Evolutionary conservation across 345 rosid species (phyloP).

Genomic region (Salix brachista): DNA sequence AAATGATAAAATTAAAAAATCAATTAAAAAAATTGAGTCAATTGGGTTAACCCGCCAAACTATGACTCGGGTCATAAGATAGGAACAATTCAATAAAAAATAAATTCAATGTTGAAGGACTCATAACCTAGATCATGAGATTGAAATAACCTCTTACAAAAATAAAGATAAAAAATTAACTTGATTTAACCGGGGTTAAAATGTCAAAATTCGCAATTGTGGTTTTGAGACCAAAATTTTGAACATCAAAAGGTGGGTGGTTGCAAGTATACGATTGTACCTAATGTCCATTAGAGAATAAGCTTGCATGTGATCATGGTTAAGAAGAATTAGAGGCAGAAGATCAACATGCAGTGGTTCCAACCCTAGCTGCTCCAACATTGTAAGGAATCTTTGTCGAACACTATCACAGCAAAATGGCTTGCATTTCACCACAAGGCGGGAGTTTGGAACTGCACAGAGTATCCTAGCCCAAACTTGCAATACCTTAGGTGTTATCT

Average conservation of each 20-base stretch:
- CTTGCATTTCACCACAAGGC: conserved; percentile 95
- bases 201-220: too few relatives aligned
- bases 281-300: conserved; percentile 98
- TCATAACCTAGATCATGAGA: too few relatives aligned
- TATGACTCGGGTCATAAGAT: too few relatives aligned
- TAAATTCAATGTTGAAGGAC: too few relatives aligned
- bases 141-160: too few relatives aligned
- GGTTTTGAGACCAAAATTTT: too few relatives aligned
- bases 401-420: conserved; percentile 97
- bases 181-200: too few relatives aligned
- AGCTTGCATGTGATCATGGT: conserved; percentile 99
- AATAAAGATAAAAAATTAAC: too few relatives aligned
- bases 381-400: conserved; percentile 76
- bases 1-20: too few relatives aligned
- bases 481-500: conserved; percentile 94
- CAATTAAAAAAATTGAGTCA: too few relatives aligned
- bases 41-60: too few relatives aligned
- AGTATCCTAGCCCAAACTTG: conserved; percentile 99
- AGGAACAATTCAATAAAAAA: too few relatives aligned
- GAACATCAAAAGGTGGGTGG: background rate
- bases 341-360: conserved; percentile 96
- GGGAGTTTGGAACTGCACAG: conserved; percentile 95
- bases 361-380: conserved; percentile 87
- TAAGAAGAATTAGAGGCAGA: conserved; percentile 89
- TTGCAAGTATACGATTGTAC: conserved; percentile 32